Base-by-base conservation (phyloP, 768 basidiomycete species). In the Tubosaeta brunneosetosa region DNA sequence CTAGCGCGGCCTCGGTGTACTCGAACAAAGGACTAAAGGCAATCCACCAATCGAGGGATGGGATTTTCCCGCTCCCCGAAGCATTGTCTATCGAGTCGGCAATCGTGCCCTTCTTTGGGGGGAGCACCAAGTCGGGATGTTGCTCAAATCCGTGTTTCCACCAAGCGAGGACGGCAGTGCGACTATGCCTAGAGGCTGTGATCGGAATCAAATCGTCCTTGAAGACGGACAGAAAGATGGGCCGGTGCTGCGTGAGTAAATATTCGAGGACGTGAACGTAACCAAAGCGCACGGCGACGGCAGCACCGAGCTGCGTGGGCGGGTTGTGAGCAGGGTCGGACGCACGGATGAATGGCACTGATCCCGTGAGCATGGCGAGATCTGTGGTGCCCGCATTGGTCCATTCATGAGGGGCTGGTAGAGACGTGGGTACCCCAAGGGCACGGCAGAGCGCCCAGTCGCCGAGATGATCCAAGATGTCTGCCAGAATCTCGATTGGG, bases 391-490 rank as follows among this genome's bases (percentile, higher is more conserved):
- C 81, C 7, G 91, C 87, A 38, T 79, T 79, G 44, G 71, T 72
- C 92, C 92, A 94, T 22, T 85, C 83, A 6, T 73, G 68, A 10
- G 90, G 89, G 26, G 74, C 77, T 5, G 79, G 68, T 0, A 93
- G 66, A 9, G 81, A 81, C 6, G 88, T 88, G 11, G 84, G 86
- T 1, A 92, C 73, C 17, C 84, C 82, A 33, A 93, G 80, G 13
- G 91, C 85, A 54, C 82, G 85, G 12, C 85, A 75, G 9, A 94
- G 82, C 60, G 92, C 87, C 89, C 91, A 94, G 65, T 91, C 85
- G 13, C 85, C 88, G 9, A 90, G 67, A 58, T 86, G 80, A 52
- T 91, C 86, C 68, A 91, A 68, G 54, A 91, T 89, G 46, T 86
- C 80, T 10, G 85, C 84, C 26, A 91, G 67, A 37, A 92, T 78